Evolutionary conservation across 2,329 filamentous ascomycete species (phyloP), one percentile per base, ranked within the genome.

Genomic region (Tolypocladium inflatum): DNA sequence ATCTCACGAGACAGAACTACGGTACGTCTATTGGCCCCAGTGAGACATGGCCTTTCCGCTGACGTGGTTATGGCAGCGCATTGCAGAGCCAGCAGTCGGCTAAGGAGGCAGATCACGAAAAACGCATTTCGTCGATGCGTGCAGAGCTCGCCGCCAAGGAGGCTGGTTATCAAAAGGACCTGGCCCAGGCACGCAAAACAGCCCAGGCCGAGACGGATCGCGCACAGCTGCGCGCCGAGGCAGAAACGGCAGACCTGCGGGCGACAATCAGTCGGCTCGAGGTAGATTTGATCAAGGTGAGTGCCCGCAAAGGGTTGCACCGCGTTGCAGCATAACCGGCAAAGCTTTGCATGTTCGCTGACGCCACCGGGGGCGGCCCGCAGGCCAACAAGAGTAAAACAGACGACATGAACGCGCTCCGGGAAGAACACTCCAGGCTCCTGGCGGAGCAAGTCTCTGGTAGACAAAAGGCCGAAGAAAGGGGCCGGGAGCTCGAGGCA

Each of bases 221-320:
- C 41, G 67, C 74, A 3, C 75, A 75, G 56, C 74, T 77, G 35
- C 73, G 80, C 48, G 70, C 72, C 33, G 86, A 88, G 50, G 83
- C 81, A 1, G 85, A 89, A 64, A 76, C 81, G 55, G 79, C 82
- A n/a, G 84, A 87, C 61, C 70, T 89, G 15, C 80, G 81, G 64
- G 80, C 79, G 30, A 85, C 78, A 2, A 78, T 88, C 35, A 82
- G 80, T 57, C 78, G 80, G 51, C 72, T 91, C 19, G 82, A 89
- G 67, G 80, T 83, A 39, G 82, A 85, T 63, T 63, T 87, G 15
- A 78, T 83, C 70, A 86, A 85, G 76, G 82, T 81, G 67, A 57
- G 67, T 13, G 39, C 17, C 17, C 45, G 17, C 9, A 33, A 9
- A 50, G 11, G 9, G 30, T n/a, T 33, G 26, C 45, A 50, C 30